Base-by-base conservation (phyloP, 352 stramenopile genomes). In the Phytophthora cryptogea region DNA sequence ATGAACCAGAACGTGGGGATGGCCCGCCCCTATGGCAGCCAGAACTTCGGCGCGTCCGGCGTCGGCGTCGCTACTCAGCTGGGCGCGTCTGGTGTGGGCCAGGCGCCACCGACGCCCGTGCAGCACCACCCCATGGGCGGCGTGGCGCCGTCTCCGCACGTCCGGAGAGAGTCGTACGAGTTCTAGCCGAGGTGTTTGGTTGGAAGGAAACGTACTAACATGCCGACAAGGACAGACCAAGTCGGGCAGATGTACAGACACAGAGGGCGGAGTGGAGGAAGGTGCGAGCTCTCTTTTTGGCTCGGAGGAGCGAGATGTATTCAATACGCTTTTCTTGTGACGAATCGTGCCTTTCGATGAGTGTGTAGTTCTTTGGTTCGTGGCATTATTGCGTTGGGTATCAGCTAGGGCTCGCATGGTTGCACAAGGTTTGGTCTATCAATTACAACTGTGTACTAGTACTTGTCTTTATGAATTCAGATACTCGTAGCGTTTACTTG, bases 101-200 rank as follows among this genome's bases (percentile, higher is more conserved):
- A 70, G 23, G 55, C 53, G 46, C 65, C 54, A n/a, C 61, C 57
- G 14, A 63, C 69, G 33, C 53, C 56, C 5, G 43, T 72, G 54
- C 60, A 68, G 33, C 55, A 63, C 41, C 39, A 39, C 23, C 50
- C 55, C 3, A 58, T 59, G 54, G 57, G 47, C 30, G 65, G 63
- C 20, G 59, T 69, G 23, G 59, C 60, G 31, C 57, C 60, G 32
- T 72, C 69, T 36, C 66, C 66, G 30, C 60, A 70, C 41, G 53
- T 13, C 14, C 61, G 65, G 44, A 68, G 65, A 67, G 69, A 78
- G 46, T 74, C 65, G 48, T 74, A 68, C 50, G 69, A 78, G 44
- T 78, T 78, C 59, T 78, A 69, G 62, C 14, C 47, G 35, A 40
- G 11, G 35, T 14, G 32, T 41, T 23, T 42, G 61, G 30, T 39